A percentile compares a stretch with the other conserved stretches of the same genome.
phyloP scores from a whole-genome alignment of 75 land plant species.

The Pinus tabuliformis region DNA sequence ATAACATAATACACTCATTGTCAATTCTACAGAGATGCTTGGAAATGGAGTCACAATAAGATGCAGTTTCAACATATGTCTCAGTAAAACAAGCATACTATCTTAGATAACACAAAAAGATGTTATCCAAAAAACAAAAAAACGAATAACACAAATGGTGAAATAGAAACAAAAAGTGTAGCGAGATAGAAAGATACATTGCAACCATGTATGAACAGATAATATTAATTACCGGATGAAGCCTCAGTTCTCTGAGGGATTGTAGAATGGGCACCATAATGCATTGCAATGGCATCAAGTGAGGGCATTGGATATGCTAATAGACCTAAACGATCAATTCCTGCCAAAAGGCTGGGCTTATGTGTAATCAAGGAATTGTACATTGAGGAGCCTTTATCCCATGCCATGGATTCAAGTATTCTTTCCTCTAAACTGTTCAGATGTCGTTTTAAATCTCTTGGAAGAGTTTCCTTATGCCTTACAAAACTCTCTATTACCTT shows the following conservation, averaged over 20 bases:
- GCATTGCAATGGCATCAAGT: slow-evolving; percentile 71
- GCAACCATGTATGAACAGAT: neutral
- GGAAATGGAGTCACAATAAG: too few relatives aligned
- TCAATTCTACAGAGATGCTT: too few relatives aligned
- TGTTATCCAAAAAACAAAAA: too few relatives aligned
- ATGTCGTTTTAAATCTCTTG: slow-evolving; percentile 90
- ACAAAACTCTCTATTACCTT: slow-evolving; percentile 96
- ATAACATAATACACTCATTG: too few relatives aligned
- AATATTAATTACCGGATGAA: slow-evolving; percentile 36
- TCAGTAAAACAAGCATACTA: too few relatives aligned
- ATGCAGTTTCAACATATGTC: too few relatives aligned
- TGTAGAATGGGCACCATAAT: slow-evolving; percentile 32
- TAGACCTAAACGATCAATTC: slow-evolving; percentile 71
- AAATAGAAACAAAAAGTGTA: neutral
- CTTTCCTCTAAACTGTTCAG: slow-evolving; percentile 88
- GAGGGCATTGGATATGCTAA: slow-evolving; percentile 98
- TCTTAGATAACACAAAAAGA: too few relatives aligned
- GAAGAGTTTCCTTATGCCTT: slow-evolving; percentile 88
- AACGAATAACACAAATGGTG: too few relatives aligned
- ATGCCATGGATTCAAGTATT: slow-evolving; percentile 92
- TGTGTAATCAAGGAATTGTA: slow-evolving; percentile 90
- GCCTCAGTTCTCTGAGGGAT: slow-evolving; percentile 45
- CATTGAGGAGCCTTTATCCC: slow-evolving; percentile 97
- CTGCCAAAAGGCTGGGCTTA: slow-evolving; percentile 51
- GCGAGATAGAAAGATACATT: neutral